Evolutionary conservation across 2,329 filamentous ascomycete species (phyloP).

Genomic region (Massarina eburnea): DNA sequence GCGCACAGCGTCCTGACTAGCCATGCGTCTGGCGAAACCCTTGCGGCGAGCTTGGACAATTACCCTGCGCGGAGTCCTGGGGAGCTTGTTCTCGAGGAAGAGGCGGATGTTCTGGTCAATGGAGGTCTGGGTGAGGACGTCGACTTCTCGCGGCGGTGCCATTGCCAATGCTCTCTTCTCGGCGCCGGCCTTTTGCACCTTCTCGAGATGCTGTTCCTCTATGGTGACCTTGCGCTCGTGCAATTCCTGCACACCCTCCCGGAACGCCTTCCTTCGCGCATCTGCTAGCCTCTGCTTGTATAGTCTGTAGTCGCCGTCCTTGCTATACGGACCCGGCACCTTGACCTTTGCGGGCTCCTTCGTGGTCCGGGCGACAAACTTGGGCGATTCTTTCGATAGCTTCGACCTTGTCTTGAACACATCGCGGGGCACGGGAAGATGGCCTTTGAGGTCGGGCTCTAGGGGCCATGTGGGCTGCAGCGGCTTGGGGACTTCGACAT

Average conservation of each 20-base stretch:
- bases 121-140: slow-evolving; percentile 34
- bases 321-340: slow-evolving; percentile 37
- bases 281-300: slow-evolving; percentile 77
- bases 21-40: slow-evolving; percentile 46
- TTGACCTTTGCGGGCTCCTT: slow-evolving; percentile 52
- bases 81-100: slow-evolving; percentile 35
- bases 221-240: slow-evolving; percentile 48
- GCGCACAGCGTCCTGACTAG: slow-evolving; percentile 60
- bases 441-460: slow-evolving; percentile 65
- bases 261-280: slow-evolving; percentile 69
- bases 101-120: slow-evolving; percentile 34
- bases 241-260: slow-evolving; percentile 69
- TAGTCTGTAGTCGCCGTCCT: slow-evolving; percentile 53
- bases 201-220: slow-evolving; percentile 22
- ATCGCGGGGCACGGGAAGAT: slow-evolving; percentile 78
- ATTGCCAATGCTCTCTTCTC: slow-evolving; percentile 55
- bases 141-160: slow-evolving; percentile 70
- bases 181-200: slow-evolving; percentile 41
- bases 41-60: slow-evolving; percentile 33
- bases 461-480: slow-evolving; percentile 66
- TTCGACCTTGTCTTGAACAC: slow-evolving; percentile 61
- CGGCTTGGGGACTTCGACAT: slow-evolving; percentile 77
- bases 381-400: slow-evolving; percentile 57
- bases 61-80: slow-evolving; percentile 23
- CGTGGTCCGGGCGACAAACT: slow-evolving; percentile 64